phyloP scores from a whole-genome alignment of 768 basidiomycete species.

The Auricularia heimuer region DNA sequence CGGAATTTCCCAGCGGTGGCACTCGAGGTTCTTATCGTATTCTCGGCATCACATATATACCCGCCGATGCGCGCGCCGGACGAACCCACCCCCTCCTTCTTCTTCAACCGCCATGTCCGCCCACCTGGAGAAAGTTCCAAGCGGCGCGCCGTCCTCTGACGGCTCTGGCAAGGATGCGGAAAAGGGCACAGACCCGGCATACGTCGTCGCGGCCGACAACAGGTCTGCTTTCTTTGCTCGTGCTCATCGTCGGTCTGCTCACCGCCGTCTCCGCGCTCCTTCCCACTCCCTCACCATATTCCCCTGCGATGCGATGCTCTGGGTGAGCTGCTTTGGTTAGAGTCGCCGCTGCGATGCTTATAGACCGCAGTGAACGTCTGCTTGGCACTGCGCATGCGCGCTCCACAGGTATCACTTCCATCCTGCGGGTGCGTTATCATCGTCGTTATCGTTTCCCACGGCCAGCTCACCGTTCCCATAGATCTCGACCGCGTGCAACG shows the following conservation, averaged over 20 bases:
- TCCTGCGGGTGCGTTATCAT: background rate
- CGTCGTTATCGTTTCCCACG: background rate
- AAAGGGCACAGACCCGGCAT: background rate
- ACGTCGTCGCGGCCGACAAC: background rate
- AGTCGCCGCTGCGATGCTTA: background rate
- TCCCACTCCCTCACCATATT: background rate
- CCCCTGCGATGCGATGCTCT: background rate
- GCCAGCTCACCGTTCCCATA: background rate
- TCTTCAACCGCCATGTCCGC: background rate
- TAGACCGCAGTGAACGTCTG: background rate
- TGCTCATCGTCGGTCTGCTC: background rate
- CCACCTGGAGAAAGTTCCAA: background rate
- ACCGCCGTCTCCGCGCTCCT: background rate
- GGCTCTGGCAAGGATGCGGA: background rate
- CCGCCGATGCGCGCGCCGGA: background rate
- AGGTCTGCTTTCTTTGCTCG: background rate
- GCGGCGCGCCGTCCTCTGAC: background rate
- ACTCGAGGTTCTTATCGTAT: background rate
- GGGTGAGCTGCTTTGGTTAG: background rate
- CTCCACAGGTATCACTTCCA: background rate
- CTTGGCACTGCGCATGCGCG: background rate
- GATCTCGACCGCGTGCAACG: constrained; percentile 53
- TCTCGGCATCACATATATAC: background rate
- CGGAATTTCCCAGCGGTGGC: background rate
- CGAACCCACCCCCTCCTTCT: background rate